phyloP scores from a whole-genome alignment of 768 basidiomycete species.

The Panaeolus cyanescens region DNA sequence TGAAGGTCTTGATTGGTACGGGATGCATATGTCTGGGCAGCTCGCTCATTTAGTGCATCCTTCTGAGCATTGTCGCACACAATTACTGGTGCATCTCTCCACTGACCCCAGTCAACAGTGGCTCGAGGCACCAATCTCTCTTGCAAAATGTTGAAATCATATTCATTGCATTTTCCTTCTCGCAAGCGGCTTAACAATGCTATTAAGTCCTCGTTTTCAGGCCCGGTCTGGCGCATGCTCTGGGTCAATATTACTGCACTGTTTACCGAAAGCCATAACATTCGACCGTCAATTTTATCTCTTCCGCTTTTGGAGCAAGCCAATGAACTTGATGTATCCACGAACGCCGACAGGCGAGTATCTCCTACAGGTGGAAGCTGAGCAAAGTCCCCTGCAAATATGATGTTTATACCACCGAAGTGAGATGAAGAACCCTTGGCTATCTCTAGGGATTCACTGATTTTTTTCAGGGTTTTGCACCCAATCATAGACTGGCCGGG shows the following conservation, averaged over 20 bases:
- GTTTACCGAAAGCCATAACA: conserved; percentile 32
- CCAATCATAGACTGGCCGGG: too few relatives aligned
- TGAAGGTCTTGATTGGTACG: conserved; percentile 12
- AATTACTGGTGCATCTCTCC: conserved; percentile 33
- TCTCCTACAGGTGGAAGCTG: conserved; percentile 40
- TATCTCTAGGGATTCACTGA: conserved; percentile 31
- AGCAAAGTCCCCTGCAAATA: conserved; percentile 45
- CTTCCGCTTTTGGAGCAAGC: conserved; percentile 10
- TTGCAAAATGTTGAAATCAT: conserved; percentile 23
- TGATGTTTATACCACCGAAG: conserved; percentile 42
- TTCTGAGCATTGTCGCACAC: conserved; percentile 36
- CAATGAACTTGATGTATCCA: conserved; percentile 8
- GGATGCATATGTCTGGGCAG: conserved; percentile 24
- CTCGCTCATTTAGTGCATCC: conserved; percentile 34
- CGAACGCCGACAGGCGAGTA: conserved; percentile 18
- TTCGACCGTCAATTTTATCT: conserved; percentile 25
- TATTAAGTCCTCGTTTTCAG: conserved; percentile 20
- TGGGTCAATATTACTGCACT: conserved; percentile 28
- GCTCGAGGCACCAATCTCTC: conserved; percentile 11
- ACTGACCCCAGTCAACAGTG: conserved; percentile 12
- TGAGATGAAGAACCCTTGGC: conserved; percentile 28
- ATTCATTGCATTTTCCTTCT: conserved; percentile 23
- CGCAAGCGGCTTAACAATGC: conserved; percentile 20
- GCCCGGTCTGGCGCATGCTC: conserved; percentile 26
- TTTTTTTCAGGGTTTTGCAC: conserved; percentile 26